Percentiles rank a stretch among this genome's conserved stretches.
These are phyloP conservation scores for Microcera coccophila DNA, from an alignment of 2,329 filamentous ascomycete genomes.

Conservation along the genomic window DNA sequence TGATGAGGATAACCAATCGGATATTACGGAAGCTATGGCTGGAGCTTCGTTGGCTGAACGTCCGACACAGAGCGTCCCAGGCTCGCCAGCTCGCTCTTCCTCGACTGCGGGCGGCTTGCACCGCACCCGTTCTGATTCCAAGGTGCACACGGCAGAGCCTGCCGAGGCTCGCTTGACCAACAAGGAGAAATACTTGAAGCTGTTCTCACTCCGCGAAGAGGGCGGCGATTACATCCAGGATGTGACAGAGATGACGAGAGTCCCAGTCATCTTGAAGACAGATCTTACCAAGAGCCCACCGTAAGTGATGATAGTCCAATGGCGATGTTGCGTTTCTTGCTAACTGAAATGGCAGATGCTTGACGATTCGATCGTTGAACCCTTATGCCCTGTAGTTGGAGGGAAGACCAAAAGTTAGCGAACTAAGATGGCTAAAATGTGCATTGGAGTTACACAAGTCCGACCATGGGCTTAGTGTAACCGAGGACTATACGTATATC, in stretches of 20 bases:
- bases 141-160: slow-evolving; percentile 70
- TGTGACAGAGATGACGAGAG: slow-evolving; percentile 93
- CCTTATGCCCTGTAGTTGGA: slow-evolving; percentile 61
- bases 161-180: slow-evolving; percentile 78
- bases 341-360: slow-evolving; percentile 53
- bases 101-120: slow-evolving; percentile 67
- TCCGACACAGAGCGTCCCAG: slow-evolving; percentile 91
- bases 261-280: slow-evolving; percentile 97
- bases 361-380: slow-evolving; percentile 81
- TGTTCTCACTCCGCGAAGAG: slow-evolving; percentile 87
- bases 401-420: slow-evolving; percentile 4
- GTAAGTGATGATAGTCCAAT: slow-evolving; percentile 62
- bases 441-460: background rate
- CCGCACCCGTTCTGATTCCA: slow-evolving; percentile 91
- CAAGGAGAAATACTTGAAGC: slow-evolving; percentile 92
- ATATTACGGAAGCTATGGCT: slow-evolving; percentile 85
- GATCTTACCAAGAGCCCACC: slow-evolving; percentile 98
- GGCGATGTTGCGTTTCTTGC: slow-evolving; percentile 6
- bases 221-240: slow-evolving; percentile 97
- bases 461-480: slow-evolving; percentile 1
- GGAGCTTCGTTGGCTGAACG: slow-evolving; percentile 86
- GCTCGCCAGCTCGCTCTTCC: slow-evolving; percentile 77
- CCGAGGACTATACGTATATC: slow-evolving; percentile 8
- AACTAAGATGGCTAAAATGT: slow-evolving; percentile 6
- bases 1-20: slow-evolving; percentile 80